A percentile compares a stretch with the other conserved stretches of the same genome.
Evolutionary conservation across 306 rosid species (phyloP).

Genomic region (Trifolium fragiferum): DNA sequence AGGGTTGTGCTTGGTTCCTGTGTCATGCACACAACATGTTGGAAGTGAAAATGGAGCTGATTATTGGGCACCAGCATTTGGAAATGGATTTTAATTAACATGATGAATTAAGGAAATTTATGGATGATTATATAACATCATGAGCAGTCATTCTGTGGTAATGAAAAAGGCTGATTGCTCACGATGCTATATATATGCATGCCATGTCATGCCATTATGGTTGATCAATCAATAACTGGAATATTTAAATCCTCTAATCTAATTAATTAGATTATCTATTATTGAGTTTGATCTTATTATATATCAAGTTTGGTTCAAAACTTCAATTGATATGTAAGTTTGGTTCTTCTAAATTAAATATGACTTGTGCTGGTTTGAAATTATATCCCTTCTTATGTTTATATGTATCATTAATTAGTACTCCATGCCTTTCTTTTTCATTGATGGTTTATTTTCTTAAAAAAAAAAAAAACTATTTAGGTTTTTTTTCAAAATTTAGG

Average conservation of each 20-base stretch:
- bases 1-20: slow-evolving; percentile 86
- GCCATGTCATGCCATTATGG: background rate
- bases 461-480: too few relatives aligned
- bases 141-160: slow-evolving; percentile 68
- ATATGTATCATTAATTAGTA: background rate
- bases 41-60: slow-evolving; percentile 81
- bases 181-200: slow-evolving; percentile 63
- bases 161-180: slow-evolving; percentile 74
- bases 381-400: slow-evolving; percentile 24
- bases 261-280: slow-evolving; percentile 29
- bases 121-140: slow-evolving; percentile 54
- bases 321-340: slow-evolving; percentile 18
- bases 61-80: slow-evolving; percentile 82
- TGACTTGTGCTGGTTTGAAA: slow-evolving; percentile 22
- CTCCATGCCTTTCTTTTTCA: background rate
- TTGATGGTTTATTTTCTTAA: too few relatives aligned
- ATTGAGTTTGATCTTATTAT: slow-evolving; percentile 13
- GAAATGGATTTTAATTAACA: slow-evolving; percentile 50
- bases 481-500: too few relatives aligned
- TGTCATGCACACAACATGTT: slow-evolving; percentile 76
- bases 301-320: slow-evolving; percentile 26
- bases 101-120: background rate
- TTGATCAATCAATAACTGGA: slow-evolving; percentile 13
- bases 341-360: slow-evolving; percentile 3
- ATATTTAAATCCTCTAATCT: slow-evolving; percentile 44